Evolutionary conservation across 1,284 basidiomycete species (phyloP), one percentile per base, ranked within the genome.

Genomic region (Agaricales sp.): DNA sequence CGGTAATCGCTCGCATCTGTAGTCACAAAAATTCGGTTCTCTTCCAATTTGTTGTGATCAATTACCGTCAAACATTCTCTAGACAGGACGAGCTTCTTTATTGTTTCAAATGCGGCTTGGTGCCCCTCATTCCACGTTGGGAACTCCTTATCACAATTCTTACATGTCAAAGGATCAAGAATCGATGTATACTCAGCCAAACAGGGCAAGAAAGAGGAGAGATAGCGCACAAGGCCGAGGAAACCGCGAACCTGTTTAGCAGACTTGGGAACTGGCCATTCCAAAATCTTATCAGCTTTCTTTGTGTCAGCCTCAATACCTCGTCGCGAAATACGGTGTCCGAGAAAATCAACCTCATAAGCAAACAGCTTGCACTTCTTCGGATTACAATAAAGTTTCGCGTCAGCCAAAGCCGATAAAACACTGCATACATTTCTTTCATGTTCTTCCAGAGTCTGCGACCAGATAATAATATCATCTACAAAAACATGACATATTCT

Each of bases 381-480:
- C 0, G 52, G 47, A 6, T 57, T 61, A 43, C 57, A 59, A 47
- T 57, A 67, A 0, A 66, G 52, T 3, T 53, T 52, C n/a, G 57
- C 58, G 0, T 20, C 35, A 0, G 51, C 25, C 0, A 67, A 54
- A 0, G 61, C 60, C 0, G 58, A 13, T 0, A 68, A 53, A 8
- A 68, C 61, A 2, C 48, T 37, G 0, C 16, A 8, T 1, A 68
- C 55, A 52, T 69, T 60, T 1, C 47, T 0, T 2, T 47, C 20
- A 50, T 74, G 69, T 51, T 71, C 62, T 22, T 62, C 59, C 0
- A 62, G n/a, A 0, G 51, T 50, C 0, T 61, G 3, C 2, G 64
- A 68, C 61, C 62, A 71, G 43, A 69, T 65, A 45, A 69, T 59
- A 45, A 70, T 68, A 50, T 69, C 61, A 50, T 70, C 64, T 0